Evolutionary conservation across 2,329 filamentous ascomycete genomes (phyloP), one percentile per base, ranked within the genome.

Genomic region (Aspergillus hiratsukae): DNA sequence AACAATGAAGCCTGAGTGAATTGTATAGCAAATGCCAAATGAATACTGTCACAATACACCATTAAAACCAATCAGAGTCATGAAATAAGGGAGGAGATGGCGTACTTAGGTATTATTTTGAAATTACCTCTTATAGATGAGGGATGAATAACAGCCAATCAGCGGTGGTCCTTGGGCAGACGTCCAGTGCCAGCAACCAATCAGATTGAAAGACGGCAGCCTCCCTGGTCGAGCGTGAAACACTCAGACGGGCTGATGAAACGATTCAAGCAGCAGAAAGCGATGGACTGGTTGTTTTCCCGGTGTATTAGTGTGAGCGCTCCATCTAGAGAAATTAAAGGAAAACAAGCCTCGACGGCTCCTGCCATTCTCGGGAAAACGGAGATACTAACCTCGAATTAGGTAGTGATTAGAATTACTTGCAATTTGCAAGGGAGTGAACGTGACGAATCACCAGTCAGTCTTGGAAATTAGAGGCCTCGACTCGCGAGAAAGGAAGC

Each of bases 171-270:
- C 4, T 23, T 23, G 43, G 43, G 40, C 40, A 19, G 40, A 43
- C 9, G 10, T 4, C 21, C 19, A 21, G n/a, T 21, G n/a, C 6
- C 11, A 11, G 2, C 21, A 25, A 3, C 43, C 43, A 46, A 46
- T 46, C 43, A 46, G 19, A 46, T 3, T 11, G 1, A 4, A 11
- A 14, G 9, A 27, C 10, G 3, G 23, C 23, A 6, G 21, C 11
- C 14, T 3, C 11, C 11, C 21, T 14, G 11, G 21, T 7, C 4
- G 50, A 35, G 53, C 55, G 59, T 66, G 64, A 66, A 67, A 67
- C 62, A 58, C 23, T 56, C 54, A 55, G 28, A 43, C 53, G 53
- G 19, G 48, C 37, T 25, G 50, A 49, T 66, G 64, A 66, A 66
- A 67, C 64, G 51, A 57, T 58, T 27, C 52, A 43, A 35, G 51